Base-by-base conservation (phyloP, 169 alveolate species). In the Eimeria falciformis region DNA sequence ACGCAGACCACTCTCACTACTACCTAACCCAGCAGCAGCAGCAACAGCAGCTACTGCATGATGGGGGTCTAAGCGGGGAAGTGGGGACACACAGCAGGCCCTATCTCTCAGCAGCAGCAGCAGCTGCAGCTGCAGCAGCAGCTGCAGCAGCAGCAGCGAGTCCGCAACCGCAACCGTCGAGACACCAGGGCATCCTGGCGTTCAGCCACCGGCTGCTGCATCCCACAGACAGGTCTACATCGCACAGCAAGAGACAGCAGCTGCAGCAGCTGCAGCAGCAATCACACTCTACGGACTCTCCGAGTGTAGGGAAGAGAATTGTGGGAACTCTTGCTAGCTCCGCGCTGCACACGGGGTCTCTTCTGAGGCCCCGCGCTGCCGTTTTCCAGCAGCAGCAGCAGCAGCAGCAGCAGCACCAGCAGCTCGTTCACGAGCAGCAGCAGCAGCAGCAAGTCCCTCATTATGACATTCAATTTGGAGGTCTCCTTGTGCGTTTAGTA, bases 401-500 rank as follows among this genome's bases (percentile, higher is more conserved):
- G 86, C 86, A 77, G 65, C 86, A 43, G 69, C 65, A 77, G 68
- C 86, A 77, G 12, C 43, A 37, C 12, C 65, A 27, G 75, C 40
- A 17, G 45, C 56, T 6, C 0, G 55, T 7, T 3, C 46, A 21
- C 17, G 47, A 7, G 46, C 11, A 27, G 47, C 77, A 14, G 62
- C 73, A 53, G 45, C n/a, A 0, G 25, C 23, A 58, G 50, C 33
- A 21, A 9, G 62, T 9, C 53, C 71, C 68, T 5, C 58, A 85
- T 18, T 85, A 85, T 27, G 92, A 85, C 53, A 46, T 91, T 12
- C 82, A 79, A 65, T 91, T 91, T 58, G 91, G 94, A 3, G 79
- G 88, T 1, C 43, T 91, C 40, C 33, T 81, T 2, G 94, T 91
- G 53, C 58, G 91, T 3, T 46, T 91, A 11, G 85, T 78, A 37